phyloP scores from a whole-genome alignment of 2,329 filamentous ascomycete genomes.

The Xylariomycetidae sp. region DNA sequence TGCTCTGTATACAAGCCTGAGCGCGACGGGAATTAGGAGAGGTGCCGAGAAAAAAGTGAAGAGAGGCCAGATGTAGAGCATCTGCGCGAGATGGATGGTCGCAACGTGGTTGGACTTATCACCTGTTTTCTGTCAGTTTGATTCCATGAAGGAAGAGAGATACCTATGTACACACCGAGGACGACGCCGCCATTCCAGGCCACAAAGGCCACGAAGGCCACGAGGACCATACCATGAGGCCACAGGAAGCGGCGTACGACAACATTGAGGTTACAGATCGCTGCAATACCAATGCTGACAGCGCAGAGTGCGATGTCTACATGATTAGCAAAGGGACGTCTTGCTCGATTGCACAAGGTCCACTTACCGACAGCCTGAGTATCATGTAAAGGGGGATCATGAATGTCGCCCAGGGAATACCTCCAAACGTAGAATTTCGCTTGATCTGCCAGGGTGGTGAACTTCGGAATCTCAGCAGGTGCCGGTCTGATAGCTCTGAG shows the following conservation, averaged over 20 bases:
- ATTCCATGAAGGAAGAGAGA: not conserved
- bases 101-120: slow-evolving; percentile 94
- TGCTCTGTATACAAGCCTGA: slow-evolving; percentile 30
- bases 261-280: slow-evolving; percentile 39
- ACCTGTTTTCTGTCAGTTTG: slow-evolving; percentile 43
- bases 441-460: slow-evolving; percentile 28
- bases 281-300: slow-evolving; percentile 58
- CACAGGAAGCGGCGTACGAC: slow-evolving; percentile 42
- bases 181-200: slow-evolving; percentile 88
- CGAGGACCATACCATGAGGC: slow-evolving; percentile 58
- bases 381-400: slow-evolving; percentile 45
- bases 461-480: slow-evolving; percentile 23
- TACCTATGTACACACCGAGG: slow-evolving; percentile 51
- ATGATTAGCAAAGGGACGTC: not conserved
- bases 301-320: slow-evolving; percentile 50
- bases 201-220: slow-evolving; percentile 68
- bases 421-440: slow-evolving; percentile 34
- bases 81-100: slow-evolving; percentile 81
- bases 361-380: slow-evolving; percentile 47
- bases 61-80: slow-evolving; percentile 93
- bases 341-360: not conserved
- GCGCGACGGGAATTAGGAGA: slow-evolving; percentile 51
- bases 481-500: slow-evolving; percentile 38
- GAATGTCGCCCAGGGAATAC: slow-evolving; percentile 46
- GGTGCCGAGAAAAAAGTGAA: slow-evolving; percentile 86